Conservation (phyloP, 1,284 basidiomycete species). For the Ustilago xerochloae region DNA sequence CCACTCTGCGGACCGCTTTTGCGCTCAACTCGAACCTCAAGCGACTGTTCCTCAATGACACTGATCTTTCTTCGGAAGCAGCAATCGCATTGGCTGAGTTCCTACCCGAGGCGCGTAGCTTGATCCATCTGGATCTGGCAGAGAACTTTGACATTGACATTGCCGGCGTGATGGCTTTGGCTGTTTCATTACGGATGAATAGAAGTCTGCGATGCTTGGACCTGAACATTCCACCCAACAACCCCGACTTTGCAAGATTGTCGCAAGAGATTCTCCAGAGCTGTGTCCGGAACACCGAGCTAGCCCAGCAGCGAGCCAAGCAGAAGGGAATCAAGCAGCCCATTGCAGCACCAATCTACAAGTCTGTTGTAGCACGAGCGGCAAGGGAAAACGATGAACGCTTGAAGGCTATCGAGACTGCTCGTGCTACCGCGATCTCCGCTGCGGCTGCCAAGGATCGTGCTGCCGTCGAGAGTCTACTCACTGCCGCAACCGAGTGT, state of each 20-base stretch:
- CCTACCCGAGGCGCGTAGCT: slow-evolving; percentile 84
- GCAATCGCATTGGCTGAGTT: slow-evolving; percentile 97
- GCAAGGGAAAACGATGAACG: slow-evolving; percentile 58
- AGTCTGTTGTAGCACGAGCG: slow-evolving; percentile 55
- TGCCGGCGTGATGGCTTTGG: slow-evolving; percentile 91
- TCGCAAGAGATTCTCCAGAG: slow-evolving; percentile 74
- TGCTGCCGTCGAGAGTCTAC: slow-evolving; percentile 19
- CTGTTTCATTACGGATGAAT: slow-evolving; percentile 83
- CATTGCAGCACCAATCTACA: slow-evolving; percentile 62
- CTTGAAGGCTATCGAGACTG: slow-evolving; percentile 38
- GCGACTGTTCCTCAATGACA: slow-evolving; percentile 88
- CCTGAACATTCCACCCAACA: slow-evolving; percentile 85
- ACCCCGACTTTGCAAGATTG: slow-evolving; percentile 81
- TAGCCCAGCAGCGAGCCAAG: slow-evolving; percentile 50
- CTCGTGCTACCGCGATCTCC: slow-evolving; percentile 21
- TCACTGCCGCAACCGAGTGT: slow-evolving; percentile 44
- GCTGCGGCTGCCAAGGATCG: slow-evolving; percentile 27
- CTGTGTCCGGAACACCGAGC: slow-evolving; percentile 76
- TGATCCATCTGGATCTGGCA: slow-evolving; percentile 79
- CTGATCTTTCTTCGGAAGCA: slow-evolving; percentile 81
- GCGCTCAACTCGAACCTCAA: slow-evolving; percentile 92
- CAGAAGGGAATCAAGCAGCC: slow-evolving; percentile 53
- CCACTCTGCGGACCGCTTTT: slow-evolving; percentile 79
- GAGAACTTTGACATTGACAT: slow-evolving; percentile 76
- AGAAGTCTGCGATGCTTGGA: slow-evolving; percentile 89